Evolutionary conservation across 2,329 filamentous ascomycete species (phyloP), one percentile per base, ranked within the genome.

Genomic region (Lojkania enalia): DNA sequence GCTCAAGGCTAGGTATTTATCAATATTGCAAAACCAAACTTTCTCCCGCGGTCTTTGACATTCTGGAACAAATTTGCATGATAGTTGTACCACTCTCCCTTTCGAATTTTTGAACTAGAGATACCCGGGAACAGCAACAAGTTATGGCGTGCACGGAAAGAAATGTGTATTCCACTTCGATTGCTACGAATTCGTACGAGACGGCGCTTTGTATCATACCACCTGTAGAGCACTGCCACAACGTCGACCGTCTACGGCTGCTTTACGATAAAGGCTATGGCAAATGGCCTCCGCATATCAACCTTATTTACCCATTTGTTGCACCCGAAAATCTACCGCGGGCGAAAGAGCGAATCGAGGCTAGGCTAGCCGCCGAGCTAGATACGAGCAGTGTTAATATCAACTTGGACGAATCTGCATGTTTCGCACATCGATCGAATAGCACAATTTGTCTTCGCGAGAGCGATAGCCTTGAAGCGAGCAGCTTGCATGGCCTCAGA

Each of bases 271-370:
- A 81, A 48, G 74, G 77, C 0, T 79, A 78, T 52, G 71, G 71
- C 19, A 80, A 74, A 64, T 87, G 85, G 84, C 83, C 84, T 3
- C 80, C 83, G 11, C 84, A 87, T 54, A 61, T 87, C 56, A 87
- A 86, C 53, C 64, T 87, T 19, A 55, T 86, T 16, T 87, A 87
- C 58, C 85, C 84, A 0, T 87, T 86, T 60, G 80, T 85, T 5
- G 61, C 66, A 2, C 66, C 73, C 0, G 74, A 78, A 2, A 53
- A 55, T 6, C 70, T 87, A 2, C 55, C 67, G 1, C 54, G 61
- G 15, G 80, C 78, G 2, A 68, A 69, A 1, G 61, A 71, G 3
- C 58, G 65, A 12, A 69, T 79, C 25, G 57, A 71, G 20, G 58
- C 70, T 2, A 59, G 63, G n/a, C 38, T 77, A 9, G 23, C 42